phyloP scores from a whole-genome alignment of 305 asterid species.

The Solanum hybrid region DNA sequence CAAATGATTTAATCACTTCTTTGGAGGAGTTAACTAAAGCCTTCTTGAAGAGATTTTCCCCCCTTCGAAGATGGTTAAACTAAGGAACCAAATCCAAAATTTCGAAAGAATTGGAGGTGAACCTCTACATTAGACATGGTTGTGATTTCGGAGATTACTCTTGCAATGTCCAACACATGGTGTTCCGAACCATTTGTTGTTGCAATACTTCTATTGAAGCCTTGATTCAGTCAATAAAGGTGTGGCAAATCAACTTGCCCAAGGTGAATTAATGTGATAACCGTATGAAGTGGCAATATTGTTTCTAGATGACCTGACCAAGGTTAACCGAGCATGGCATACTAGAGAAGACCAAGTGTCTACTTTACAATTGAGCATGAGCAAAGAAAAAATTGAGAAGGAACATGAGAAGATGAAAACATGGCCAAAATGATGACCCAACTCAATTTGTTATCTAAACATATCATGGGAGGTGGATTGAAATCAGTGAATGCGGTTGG shows the following conservation, averaged over 20 bases:
- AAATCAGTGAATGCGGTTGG: not conserved
- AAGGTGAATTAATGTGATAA: not conserved
- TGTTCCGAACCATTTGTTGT: no score
- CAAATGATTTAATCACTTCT: not conserved
- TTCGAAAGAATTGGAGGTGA: not conserved
- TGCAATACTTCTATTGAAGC: no score
- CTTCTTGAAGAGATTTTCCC: not conserved
- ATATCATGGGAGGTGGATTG: not conserved
- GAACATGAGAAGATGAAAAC: not conserved
- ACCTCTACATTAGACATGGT: not conserved
- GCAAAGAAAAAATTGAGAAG: not conserved
- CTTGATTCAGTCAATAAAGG: not conserved
- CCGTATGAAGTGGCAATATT: not conserved
- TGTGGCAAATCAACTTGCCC: not conserved
- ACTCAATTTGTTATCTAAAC: not conserved
- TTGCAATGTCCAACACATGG: not conserved
- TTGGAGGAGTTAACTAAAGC: not conserved
- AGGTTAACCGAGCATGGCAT: not conserved
- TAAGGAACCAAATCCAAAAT: not conserved
- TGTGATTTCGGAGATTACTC: not conserved
- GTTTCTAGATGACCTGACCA: not conserved
- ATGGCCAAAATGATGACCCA: not conserved
- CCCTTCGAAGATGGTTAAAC: not conserved
- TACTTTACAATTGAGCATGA: not conserved
- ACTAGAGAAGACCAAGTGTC: not conserved